These are phyloP conservation scores for Onygena corvina DNA, from an alignment of 2,329 filamentous ascomycete genomes.

Conservation along the genomic window DNA sequence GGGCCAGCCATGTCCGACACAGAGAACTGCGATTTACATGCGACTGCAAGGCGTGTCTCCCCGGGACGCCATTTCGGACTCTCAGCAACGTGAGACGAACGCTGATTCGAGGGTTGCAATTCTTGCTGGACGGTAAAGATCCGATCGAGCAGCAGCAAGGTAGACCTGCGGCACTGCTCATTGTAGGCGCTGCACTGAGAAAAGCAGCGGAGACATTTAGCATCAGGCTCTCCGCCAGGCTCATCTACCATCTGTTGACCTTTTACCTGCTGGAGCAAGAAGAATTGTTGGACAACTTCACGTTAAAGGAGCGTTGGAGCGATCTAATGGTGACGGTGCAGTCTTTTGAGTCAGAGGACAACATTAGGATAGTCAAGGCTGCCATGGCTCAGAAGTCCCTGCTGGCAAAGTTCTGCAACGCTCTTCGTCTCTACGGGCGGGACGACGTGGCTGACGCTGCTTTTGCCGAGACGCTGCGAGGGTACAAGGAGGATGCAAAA, in stretches of 20 bases:
- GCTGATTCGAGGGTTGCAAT: conserved; percentile 7
- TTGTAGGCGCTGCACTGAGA: conserved; percentile 8
- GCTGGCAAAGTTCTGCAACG: conserved; percentile 14
- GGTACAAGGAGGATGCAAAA: background rate
- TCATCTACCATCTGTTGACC: conserved; percentile 11
- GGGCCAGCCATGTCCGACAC: conserved; percentile 9
- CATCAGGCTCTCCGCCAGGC: conserved; percentile 8
- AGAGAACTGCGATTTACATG: conserved; percentile 9
- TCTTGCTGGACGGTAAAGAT: conserved; percentile 5
- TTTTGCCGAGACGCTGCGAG: background rate
- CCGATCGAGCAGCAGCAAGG: background rate
- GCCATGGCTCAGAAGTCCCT: conserved; percentile 14
- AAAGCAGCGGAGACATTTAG: conserved; percentile 10
- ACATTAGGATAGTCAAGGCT: conserved; percentile 12
- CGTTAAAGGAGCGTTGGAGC: background rate
- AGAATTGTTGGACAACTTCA: conserved; percentile 13
- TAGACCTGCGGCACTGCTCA: conserved; percentile 5
- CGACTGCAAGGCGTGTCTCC: conserved; percentile 10
- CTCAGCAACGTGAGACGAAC: conserved; percentile 12
- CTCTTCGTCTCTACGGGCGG: conserved; percentile 13
- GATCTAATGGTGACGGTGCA: conserved; percentile 7
- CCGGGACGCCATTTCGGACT: conserved; percentile 3
- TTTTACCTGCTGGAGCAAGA: conserved; percentile 12
- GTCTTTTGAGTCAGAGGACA: conserved; percentile 13
- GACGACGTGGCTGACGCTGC: conserved; percentile 1